Conservation (phyloP, 768 basidiomycete species). For the Leccinum disarticulatum region DNA sequence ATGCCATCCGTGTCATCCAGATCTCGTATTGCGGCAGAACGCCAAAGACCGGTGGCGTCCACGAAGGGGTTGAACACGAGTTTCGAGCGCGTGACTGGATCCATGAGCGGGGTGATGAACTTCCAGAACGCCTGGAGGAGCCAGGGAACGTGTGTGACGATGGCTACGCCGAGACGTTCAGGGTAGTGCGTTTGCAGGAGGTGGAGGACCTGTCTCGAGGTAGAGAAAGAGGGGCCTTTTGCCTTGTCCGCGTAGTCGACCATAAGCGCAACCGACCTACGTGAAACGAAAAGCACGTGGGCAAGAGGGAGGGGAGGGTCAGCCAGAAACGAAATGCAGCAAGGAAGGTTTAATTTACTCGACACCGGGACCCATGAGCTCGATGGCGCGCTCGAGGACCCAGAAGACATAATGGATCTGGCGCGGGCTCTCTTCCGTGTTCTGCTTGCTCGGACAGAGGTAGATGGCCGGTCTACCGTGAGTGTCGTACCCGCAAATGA, state of each 20-base stretch:
- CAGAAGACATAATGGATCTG: conserved; percentile 78
- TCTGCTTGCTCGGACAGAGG: conserved; percentile 70
- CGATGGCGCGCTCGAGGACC: conserved; percentile 73
- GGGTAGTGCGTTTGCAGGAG: conserved; percentile 85
- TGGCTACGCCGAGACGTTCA: conserved; percentile 74
- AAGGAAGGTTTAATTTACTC: conserved; percentile 50
- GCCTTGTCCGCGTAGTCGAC: conserved; percentile 76
- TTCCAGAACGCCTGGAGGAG: conserved; percentile 74
- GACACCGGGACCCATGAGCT: conserved; percentile 81
- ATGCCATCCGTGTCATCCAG: conserved; percentile 16
- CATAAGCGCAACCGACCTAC: conserved; percentile 66
- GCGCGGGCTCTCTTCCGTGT: conserved; percentile 67
- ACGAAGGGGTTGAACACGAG: conserved; percentile 68
- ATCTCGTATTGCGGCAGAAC: conserved; percentile 23
- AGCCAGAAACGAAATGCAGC: background rate
- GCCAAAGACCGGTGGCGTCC: conserved; percentile 28
- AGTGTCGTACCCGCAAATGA: conserved; percentile 75
- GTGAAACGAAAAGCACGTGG: background rate
- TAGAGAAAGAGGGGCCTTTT: conserved; percentile 50
- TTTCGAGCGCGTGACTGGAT: conserved; percentile 76
- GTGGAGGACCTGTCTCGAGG: conserved; percentile 45
- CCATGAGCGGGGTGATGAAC: conserved; percentile 76
- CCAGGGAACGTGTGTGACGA: conserved; percentile 83
- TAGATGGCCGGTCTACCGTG: conserved; percentile 69
- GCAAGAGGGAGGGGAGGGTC: background rate